These are phyloP conservation scores for Coccinonectria pachysandricola DNA, from an alignment of 2,329 filamentous ascomycete species.

Conservation along the genomic window DNA sequence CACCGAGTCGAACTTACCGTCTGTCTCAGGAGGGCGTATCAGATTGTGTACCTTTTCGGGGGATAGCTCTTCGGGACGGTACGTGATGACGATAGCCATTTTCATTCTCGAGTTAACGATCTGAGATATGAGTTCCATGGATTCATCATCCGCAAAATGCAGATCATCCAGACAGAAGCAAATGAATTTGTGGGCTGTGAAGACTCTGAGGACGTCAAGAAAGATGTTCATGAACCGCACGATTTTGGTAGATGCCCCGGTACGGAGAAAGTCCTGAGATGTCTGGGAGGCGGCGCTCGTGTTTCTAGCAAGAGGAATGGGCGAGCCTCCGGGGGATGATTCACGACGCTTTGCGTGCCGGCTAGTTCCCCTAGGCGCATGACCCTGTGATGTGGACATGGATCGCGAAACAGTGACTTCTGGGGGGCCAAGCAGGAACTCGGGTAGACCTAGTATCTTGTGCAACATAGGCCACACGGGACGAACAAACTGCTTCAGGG, in stretches of 20 bases:
- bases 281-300: slow-evolving; percentile 35
- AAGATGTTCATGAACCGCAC: slow-evolving; percentile 81
- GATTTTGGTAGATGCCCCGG: slow-evolving; percentile 48
- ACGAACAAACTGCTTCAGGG: slow-evolving; percentile 50
- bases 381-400: slow-evolving; percentile 26
- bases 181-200: slow-evolving; percentile 76
- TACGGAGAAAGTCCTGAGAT: slow-evolving; percentile 50
- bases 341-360: slow-evolving; percentile 32
- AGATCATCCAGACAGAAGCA: slow-evolving; percentile 84
- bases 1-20: slow-evolving; percentile 39
- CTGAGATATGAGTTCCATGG: slow-evolving; percentile 69
- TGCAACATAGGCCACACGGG: slow-evolving; percentile 57
- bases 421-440: slow-evolving; percentile 54
- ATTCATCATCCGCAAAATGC: slow-evolving; percentile 84
- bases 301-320: slow-evolving; percentile 25
- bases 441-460: slow-evolving; percentile 50
- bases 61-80: slow-evolving; percentile 55
- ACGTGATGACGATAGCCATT: slow-evolving; percentile 73
- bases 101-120: slow-evolving; percentile 71
- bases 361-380: slow-evolving; percentile 18
- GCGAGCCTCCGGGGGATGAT: slow-evolving; percentile 39
- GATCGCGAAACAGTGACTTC: slow-evolving; percentile 28
- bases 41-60: slow-evolving; percentile 44
- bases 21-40: slow-evolving; percentile 42
- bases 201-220: slow-evolving; percentile 71